These are phyloP conservation scores for Sarocladium brachiariae DNA, from an alignment of 2,329 filamentous ascomycete species.

Conservation along the genomic window DNA sequence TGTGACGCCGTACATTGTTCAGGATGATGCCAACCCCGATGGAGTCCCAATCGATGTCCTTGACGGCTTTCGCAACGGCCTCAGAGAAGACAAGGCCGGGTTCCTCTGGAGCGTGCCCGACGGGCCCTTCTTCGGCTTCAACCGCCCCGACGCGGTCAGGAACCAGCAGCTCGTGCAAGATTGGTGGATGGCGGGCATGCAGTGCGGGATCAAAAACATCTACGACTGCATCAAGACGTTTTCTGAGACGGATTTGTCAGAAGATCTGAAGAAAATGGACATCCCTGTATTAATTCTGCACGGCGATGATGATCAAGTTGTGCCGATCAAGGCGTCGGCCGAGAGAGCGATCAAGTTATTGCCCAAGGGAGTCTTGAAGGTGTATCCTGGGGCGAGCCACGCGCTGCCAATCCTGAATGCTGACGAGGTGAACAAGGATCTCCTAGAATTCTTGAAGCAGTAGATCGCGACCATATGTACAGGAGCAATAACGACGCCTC, in stretches of 20 bases:
- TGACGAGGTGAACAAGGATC: constrained; percentile 28
- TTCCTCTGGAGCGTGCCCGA: constrained; percentile 64
- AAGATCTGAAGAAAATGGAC: constrained; percentile 30
- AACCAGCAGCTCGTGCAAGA: constrained; percentile 28
- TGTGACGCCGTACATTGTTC: constrained; percentile 28
- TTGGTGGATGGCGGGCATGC: constrained; percentile 34
- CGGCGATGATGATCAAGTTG: constrained; percentile 34
- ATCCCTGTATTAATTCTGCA: constrained; percentile 33
- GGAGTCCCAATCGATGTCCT: constrained; percentile 29
- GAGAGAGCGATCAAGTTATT: constrained; percentile 26
- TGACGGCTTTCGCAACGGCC: constrained; percentile 28
- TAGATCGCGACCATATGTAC: neutral
- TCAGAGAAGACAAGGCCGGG: constrained; percentile 28
- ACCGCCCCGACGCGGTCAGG: constrained; percentile 14
- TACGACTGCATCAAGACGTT: constrained; percentile 34
- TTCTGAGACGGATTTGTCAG: constrained; percentile 33
- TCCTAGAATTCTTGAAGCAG: constrained; percentile 23
- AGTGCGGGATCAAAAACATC: constrained; percentile 26
- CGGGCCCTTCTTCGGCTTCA: constrained; percentile 56
- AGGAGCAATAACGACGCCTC: too few species aligned
- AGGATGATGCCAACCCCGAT: constrained; percentile 25
- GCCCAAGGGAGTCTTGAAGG: constrained; percentile 29
- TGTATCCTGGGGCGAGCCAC: constrained; percentile 32
- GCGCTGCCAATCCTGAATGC: constrained; percentile 29
- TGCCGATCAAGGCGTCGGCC: constrained; percentile 26